Evolutionary conservation across 129 eudicot species (phyloP), one percentile per base, ranked within the genome.

Genomic region (Lactuca saligna): DNA sequence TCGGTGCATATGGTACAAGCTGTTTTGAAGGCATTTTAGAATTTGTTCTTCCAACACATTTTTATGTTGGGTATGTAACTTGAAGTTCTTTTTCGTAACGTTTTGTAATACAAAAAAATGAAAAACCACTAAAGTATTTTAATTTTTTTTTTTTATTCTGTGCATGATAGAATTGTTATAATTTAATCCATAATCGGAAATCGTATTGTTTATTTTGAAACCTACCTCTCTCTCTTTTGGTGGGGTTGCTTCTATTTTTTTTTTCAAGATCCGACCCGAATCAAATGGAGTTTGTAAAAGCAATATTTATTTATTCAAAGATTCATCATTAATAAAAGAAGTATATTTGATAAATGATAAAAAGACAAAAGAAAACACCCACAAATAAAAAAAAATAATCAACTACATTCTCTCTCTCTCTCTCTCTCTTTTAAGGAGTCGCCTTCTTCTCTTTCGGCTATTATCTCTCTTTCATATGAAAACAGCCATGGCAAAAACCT

Each of bases 401-500:
- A 50, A 32, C 69, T 17, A 54, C 70, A 80, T 59, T 62, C 73
- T 64, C 75, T 74, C 54, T 58, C 80, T 80, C 59, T 70, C 69
- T 74, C 76, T 55, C 70, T 51, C 7, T 56, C 54, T 57, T 74
- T 82, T 72, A 78, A 84, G 81, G 73, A 84, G 68, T 57, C 51
- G 71, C 71, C 57, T 65, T 68, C 78, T 41, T 57, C 67, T 33
- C 44, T 20, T 78, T 78, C 70, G 60, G 16, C 14, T 54, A 61
- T 51, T 37, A 72, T 72, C 84, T 75, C 62, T 64, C 78, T 61
- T 35, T 74, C 79, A 75, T 35, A 75, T 65, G 69, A 78, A 64
- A 80, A 79, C 74, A 74, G 55, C 49, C 53, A 83, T 87, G 89
- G 86, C 90, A 42, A 82, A 82, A 80, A 79, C 62, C 66, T 57